Evolutionary conservation across 78 protist genomes (phyloP).

Genomic region (Isochrysis galbana): DNA sequence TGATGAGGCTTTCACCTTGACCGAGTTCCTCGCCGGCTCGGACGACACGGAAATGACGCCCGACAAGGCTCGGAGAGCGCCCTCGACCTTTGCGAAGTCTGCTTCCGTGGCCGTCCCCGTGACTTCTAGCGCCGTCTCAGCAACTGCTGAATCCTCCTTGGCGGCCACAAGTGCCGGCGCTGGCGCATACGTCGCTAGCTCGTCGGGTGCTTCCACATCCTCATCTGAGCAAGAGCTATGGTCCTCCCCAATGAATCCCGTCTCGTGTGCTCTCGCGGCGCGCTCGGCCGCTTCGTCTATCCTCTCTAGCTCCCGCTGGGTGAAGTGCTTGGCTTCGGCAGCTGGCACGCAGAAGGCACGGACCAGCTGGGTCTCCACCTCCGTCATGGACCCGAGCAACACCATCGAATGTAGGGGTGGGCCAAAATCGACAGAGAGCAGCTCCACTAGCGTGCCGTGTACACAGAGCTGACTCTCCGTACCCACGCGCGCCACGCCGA

Average conservation of each 20-base stretch:
- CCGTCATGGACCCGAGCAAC: slow-evolving; percentile 77
- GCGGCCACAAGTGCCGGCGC: too few relatives aligned
- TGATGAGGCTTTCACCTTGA: too few relatives aligned
- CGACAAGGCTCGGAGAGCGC: too few relatives aligned
- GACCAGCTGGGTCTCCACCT: slow-evolving; percentile 65
- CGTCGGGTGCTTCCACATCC: neutral
- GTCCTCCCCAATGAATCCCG: neutral
- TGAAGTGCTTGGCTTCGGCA: neutral
- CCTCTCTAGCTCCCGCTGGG: neutral
- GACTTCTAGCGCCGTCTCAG: too few relatives aligned
- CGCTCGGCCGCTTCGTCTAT: neutral
- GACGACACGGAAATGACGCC: too few relatives aligned
- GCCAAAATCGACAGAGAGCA: slow-evolving; percentile 85
- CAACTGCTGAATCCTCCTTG: too few relatives aligned
- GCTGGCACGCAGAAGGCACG: neutral
- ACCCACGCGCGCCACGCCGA: slow-evolving; percentile 95
- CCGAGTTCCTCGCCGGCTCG: too few relatives aligned
- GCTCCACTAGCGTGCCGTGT: slow-evolving; percentile 75
- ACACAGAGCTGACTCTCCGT: slow-evolving; percentile 71
- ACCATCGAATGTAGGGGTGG: slow-evolving; percentile 87
- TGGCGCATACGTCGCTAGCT: too few relatives aligned
- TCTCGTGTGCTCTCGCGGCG: neutral
- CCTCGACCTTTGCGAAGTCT: too few relatives aligned
- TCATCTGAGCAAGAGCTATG: neutral
- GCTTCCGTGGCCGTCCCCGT: too few relatives aligned